Evolutionary conservation across 208 protist species (phyloP), one percentile per base, ranked within the genome.

Genomic region (Leishmania lainsoni): DNA sequence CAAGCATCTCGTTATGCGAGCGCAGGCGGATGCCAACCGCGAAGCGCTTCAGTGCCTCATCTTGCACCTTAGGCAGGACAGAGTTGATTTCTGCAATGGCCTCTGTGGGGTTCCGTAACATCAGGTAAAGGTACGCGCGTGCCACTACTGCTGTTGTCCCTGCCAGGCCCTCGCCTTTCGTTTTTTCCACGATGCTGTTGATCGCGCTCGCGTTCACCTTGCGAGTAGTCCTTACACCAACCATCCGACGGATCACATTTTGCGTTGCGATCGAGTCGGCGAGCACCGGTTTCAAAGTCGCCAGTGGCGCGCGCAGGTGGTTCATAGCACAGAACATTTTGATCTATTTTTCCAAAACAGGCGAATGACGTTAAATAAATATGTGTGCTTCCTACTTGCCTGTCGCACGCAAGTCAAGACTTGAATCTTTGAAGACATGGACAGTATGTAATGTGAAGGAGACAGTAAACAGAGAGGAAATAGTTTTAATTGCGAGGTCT

Each of bases 181-280:
- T 90, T 83, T 96, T 97, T 69, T 93, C 90, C 39, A 89, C 80
- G 51, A 94, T 76, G 58, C 87, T 90, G 86, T 96, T 89, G 49
- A 96, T 87, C 10, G 86, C 89, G 75, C 69, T 89, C 72, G 89
- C 79, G 77, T 97, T 93, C 1, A 75, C 51, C 29, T 70, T 52
- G 54, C 82, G 91, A 20, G 75, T 83, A 1, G 84, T 75, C 63
- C 72, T 63, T 52, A 90, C 54, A 58, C 94, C 94, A 59, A 95
- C 81, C 75, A 96, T 84, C 70, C 92, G 94, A 42, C 85, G 90
- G 49, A 93, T 87, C 66, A 74, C 59, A 42, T 83, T 87, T 59
- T 94, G 82, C 26, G 86, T 83, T 14, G 86, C 81, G 72, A 97
- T 79, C 29, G 92, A 95, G 70, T 81, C 87, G 8, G 87, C 86